phyloP scores from a whole-genome alignment of 179 eudicot genomes.

The Corrigiola litoralis region DNA sequence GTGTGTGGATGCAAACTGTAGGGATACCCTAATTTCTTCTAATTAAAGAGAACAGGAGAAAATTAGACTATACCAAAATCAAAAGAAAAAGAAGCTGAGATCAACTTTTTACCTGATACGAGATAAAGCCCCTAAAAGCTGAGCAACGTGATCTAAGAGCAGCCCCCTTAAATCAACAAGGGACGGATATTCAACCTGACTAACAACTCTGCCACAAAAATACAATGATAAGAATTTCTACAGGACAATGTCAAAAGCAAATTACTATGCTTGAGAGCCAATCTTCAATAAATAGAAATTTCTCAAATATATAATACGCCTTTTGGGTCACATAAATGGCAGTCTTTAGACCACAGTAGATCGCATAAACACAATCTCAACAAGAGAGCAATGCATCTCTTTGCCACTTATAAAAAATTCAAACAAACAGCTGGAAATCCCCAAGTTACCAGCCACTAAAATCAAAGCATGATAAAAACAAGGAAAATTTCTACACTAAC shows the following conservation, averaged over 20 bases:
- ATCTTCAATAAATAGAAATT: too few species aligned
- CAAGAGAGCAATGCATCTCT: neutral
- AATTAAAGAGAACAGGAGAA: neutral
- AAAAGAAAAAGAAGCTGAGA: neutral
- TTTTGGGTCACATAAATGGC: neutral
- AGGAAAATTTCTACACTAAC: too few species aligned
- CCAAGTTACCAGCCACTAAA: neutral
- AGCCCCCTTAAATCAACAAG: slow-evolving; percentile 92
- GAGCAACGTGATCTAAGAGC: slow-evolving; percentile 92
- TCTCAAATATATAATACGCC: too few species aligned
- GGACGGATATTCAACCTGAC: slow-evolving; percentile 97
- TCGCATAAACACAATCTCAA: neutral
- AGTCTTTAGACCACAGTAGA: neutral
- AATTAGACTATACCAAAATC: neutral
- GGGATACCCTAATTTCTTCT: too few species aligned
- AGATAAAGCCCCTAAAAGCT: slow-evolving; percentile 94
- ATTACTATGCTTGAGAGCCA: too few species aligned
- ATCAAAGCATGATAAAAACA: too few species aligned
- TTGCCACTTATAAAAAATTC: neutral
- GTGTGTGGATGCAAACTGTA: too few species aligned
- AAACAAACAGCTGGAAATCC: neutral
- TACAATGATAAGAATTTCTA: slow-evolving; percentile 2
- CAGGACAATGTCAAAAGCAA: neutral
- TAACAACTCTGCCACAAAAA: slow-evolving; percentile 72
- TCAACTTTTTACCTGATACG: slow-evolving; percentile 67